phyloP scores from a whole-genome alignment of 768 basidiomycete genomes.

The Rhizopogon vesiculosus region DNA sequence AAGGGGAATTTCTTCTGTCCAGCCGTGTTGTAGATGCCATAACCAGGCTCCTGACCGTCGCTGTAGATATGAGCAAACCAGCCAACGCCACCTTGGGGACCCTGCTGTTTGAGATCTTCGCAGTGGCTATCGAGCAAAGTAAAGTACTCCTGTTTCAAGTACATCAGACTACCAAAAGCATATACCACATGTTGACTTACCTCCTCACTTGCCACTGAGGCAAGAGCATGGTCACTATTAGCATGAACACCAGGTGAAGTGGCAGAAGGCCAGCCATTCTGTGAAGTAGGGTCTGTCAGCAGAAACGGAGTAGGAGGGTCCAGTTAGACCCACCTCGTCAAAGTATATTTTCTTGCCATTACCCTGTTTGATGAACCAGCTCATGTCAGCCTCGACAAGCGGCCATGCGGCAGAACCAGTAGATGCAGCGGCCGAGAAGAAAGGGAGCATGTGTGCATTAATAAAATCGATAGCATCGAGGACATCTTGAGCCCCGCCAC shows the following conservation, averaged over 20 bases:
- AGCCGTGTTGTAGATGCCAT: constrained; percentile 54
- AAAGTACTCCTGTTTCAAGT: constrained; percentile 53
- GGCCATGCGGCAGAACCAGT: constrained; percentile 60
- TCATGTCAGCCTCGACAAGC: constrained; percentile 49
- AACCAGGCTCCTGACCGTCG: constrained; percentile 61
- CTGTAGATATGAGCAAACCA: constrained; percentile 85
- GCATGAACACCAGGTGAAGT: constrained; percentile 59
- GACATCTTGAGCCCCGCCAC: constrained; percentile 48
- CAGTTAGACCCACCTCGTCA: constrained; percentile 46
- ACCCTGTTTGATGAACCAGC: constrained; percentile 65
- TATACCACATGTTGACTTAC: constrained; percentile 28
- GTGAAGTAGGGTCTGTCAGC: background rate
- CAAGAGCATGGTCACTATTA: constrained; percentile 57
- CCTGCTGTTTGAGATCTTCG: constrained; percentile 47
- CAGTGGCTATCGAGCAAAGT: constrained; percentile 61
- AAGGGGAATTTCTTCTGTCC: constrained; percentile 60
- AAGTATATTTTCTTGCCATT: constrained; percentile 73
- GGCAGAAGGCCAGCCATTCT: constrained; percentile 79
- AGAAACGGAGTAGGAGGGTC: background rate
- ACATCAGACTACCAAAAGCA: background rate
- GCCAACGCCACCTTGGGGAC: constrained; percentile 59
- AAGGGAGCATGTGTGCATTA: constrained; percentile 68
- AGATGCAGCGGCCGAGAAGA: constrained; percentile 38
- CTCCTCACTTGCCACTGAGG: constrained; percentile 57
- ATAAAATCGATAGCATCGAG: constrained; percentile 59